Evolutionary conservation across 306 rosid species (phyloP).

Genomic region (Dalbergia cultrata): DNA sequence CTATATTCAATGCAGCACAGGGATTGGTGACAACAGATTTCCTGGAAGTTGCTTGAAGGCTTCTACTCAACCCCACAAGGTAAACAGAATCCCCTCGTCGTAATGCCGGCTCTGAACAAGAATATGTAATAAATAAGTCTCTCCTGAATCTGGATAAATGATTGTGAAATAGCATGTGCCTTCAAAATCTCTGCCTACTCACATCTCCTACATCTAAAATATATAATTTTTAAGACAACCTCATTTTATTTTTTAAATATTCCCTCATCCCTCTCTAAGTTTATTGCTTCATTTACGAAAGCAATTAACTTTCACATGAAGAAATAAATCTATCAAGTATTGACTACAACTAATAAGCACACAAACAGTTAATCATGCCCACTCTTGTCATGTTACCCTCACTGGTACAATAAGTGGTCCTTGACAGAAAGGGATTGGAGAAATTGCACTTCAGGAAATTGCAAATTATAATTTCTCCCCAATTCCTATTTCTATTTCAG

Average conservation of each 20-base stretch:
- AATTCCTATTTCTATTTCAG: neutral
- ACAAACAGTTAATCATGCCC: slow-evolving; percentile 27
- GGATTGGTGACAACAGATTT: slow-evolving; percentile 96
- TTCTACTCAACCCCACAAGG: slow-evolving; percentile 96
- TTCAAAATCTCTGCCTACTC: slow-evolving; percentile 34
- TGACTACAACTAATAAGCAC: slow-evolving; percentile 7
- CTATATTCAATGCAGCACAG: slow-evolving; percentile 90
- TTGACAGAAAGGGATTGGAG: slow-evolving; percentile 27
- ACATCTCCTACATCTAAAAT: slow-evolving; percentile 32
- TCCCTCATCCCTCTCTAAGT: slow-evolving; percentile 19
- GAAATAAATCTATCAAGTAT: slow-evolving; percentile 29
- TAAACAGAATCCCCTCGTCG: slow-evolving; percentile 92
- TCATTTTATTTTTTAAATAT: slow-evolving; percentile 29
- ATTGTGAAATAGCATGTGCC: slow-evolving; percentile 30
- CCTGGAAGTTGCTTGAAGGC: slow-evolving; percentile 98
- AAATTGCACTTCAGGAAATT: slow-evolving; percentile 23
- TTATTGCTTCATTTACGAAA: slow-evolving; percentile 30
- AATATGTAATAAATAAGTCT: slow-evolving; percentile 31
- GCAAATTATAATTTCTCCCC: slow-evolving; percentile 12
- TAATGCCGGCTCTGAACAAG: slow-evolving; percentile 79
- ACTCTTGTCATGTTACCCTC: slow-evolving; percentile 24
- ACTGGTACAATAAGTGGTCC: slow-evolving; percentile 21
- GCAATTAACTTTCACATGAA: slow-evolving; percentile 31
- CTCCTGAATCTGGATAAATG: slow-evolving; percentile 15
- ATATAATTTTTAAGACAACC: neutral